These are phyloP conservation scores for Lipomyces lipofer DNA, from an alignment of 805 yeast species.

Conservation along the genomic window DNA sequence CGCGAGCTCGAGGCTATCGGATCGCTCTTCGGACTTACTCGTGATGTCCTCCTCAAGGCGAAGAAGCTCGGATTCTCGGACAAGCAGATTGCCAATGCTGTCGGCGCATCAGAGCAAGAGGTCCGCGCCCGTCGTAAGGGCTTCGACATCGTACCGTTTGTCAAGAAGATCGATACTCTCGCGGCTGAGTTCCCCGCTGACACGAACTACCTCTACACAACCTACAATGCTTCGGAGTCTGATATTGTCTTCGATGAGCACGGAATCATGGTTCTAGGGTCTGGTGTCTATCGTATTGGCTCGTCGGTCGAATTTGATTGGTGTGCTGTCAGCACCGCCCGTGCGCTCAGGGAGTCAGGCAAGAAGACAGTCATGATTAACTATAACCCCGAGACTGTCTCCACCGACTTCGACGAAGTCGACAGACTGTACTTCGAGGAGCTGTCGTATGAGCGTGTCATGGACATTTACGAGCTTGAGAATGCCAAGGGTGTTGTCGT, in stretches of 20 bases:
- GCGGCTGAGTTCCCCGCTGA: slow-evolving; percentile 99
- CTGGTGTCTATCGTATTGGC: slow-evolving; percentile 99
- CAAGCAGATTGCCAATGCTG: slow-evolving; percentile 81
- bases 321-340: slow-evolving; percentile 98
- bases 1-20: slow-evolving; percentile 69
- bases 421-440: slow-evolving; percentile 97
- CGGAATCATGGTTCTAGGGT: slow-evolving; percentile 93
- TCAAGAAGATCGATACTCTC: slow-evolving; percentile 92
- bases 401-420: slow-evolving; percentile 97
- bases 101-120: slow-evolving; percentile 70
- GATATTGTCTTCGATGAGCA: slow-evolving; percentile 85
- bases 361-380: slow-evolving; percentile 93
- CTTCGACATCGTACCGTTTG: slow-evolving; percentile 83
- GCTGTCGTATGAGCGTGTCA: slow-evolving; percentile 89
- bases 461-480: slow-evolving; percentile 96
- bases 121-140: slow-evolving; percentile 81
- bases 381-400: slow-evolving; percentile 97
- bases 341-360: slow-evolving; percentile 85
- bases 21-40: slow-evolving; percentile 58
- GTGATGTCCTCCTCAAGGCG: slow-evolving; percentile 72
- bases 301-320: slow-evolving; percentile 98
- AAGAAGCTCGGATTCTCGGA: slow-evolving; percentile 95
- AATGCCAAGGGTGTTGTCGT: slow-evolving; percentile 87
- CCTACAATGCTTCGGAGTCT: slow-evolving; percentile 85
- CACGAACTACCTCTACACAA: slow-evolving; percentile 92